Evolutionary conservation across 2,329 filamentous ascomycete genomes (phyloP), one percentile per base, ranked within the genome.

Genomic region (Aspergillus hiratsukae): DNA sequence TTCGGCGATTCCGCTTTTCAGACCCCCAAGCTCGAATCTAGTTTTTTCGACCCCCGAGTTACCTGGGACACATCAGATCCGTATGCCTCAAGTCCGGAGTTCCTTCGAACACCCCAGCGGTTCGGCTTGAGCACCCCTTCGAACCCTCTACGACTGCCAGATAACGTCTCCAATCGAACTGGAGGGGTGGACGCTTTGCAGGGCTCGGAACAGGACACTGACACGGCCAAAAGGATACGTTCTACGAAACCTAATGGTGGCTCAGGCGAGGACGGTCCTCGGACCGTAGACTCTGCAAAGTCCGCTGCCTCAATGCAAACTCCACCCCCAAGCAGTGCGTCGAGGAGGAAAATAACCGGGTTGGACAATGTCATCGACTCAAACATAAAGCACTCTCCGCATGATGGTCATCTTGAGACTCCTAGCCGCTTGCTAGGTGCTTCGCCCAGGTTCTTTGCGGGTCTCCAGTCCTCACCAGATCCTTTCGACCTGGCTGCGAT

Each of bases 291-390:
- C 48, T 73, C 73, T 11, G 66, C 70, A 56, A 76, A 72, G 53
- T 77, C 75, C 8, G 75, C 75, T 28, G 75, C 75, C 35, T 76
- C 75, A 14, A 84, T 85, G 76, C 83, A 86, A 69, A 86, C 83
- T 11, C 83, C 83, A 35, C 83, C 83, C 50, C 83, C 83, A 2
- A 85, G 83, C 27, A 78, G 83, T 69, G 82, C 81, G 19, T 81
- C 78, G 5, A 77, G 79, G 65, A 78, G 81, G 60, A 76, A 75
- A 58, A 68, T 73, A 61, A 73, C 66, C 17, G 70, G 69, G 59
- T 67, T 70, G 51, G 69, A 70, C 25, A 58, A 65, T 21, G 41
- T 59, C 31, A 60, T 52, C 25, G 64, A 62, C 43, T 53, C 62
- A 25, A 60, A 61, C 3, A 64, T 61, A 57, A 65, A 61, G 50